Evolutionary conservation across 2,329 filamentous ascomycete genomes (phyloP).

Genomic region (Xylariaceae sp.): DNA sequence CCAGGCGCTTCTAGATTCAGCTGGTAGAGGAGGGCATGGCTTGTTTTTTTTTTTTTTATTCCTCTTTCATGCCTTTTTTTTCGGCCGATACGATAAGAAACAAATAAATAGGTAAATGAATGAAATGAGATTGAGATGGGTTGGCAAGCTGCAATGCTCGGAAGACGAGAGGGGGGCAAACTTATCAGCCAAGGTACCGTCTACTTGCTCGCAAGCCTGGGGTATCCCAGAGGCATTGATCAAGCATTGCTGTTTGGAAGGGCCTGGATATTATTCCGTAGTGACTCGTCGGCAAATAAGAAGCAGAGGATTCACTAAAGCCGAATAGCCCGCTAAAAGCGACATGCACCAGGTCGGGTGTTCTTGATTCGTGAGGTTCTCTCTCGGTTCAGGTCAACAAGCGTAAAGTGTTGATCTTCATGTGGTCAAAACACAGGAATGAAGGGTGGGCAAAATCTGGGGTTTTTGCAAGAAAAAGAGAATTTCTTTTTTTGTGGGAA

Average conservation of each 20-base stretch:
- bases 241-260: neutral
- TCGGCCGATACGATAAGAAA: conserved; percentile 1
- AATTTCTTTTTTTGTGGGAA: too few species aligned
- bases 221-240: neutral
- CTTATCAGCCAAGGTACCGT: neutral
- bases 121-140: neutral
- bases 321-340: neutral
- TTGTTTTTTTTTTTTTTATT: neutral
- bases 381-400: neutral
- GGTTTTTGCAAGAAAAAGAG: too few species aligned
- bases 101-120: neutral
- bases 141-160: neutral
- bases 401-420: neutral
- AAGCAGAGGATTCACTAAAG: neutral
- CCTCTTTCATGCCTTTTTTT: neutral
- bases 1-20: conserved; percentile 7
- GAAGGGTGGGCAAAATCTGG: too few species aligned
- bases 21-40: neutral
- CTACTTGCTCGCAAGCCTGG: neutral
- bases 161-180: neutral
- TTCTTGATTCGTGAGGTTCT: neutral
- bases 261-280: neutral
- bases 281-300: neutral
- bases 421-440: neutral
- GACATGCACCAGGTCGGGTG: neutral